A percentile compares a stretch with the other conserved stretches of the same genome.
Evolutionary conservation across 2,329 filamentous ascomycete species (phyloP).

Genomic region (Diatrype stigma): DNA sequence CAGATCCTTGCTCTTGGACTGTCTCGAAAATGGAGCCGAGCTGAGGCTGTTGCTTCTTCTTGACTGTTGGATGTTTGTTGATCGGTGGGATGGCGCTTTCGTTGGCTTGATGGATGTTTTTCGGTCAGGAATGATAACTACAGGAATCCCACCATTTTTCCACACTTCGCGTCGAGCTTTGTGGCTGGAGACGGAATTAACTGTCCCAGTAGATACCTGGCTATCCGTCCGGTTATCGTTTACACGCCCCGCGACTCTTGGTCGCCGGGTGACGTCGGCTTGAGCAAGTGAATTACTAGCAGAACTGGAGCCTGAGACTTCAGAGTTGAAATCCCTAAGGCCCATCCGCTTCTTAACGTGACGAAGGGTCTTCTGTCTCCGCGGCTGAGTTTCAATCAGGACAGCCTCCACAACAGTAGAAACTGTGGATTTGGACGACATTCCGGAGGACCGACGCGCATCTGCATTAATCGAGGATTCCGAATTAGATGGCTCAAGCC

Average conservation of each 20-base stretch:
- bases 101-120: constrained; percentile 48
- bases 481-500: constrained; percentile 32
- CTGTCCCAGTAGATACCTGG: constrained; percentile 43
- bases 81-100: constrained; percentile 53
- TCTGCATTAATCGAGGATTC: constrained; percentile 40
- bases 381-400: constrained; percentile 47
- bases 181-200: constrained; percentile 47
- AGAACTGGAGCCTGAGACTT: constrained; percentile 39
- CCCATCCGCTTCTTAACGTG: constrained; percentile 53
- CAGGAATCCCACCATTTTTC: constrained; percentile 58
- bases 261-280: constrained; percentile 24
- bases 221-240: constrained; percentile 40
- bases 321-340: constrained; percentile 37
- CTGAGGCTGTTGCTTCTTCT: constrained; percentile 49
- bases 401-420: constrained; percentile 57
- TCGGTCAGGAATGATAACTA: constrained; percentile 58
- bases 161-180: constrained; percentile 56
- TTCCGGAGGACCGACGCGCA: constrained; percentile 45
- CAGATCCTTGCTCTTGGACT: constrained; percentile 37
- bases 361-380: constrained; percentile 51
- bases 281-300: constrained; percentile 35
- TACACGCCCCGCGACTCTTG: constrained; percentile 23
- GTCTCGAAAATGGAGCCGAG: constrained; percentile 41
- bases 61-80: constrained; percentile 55
- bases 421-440: constrained; percentile 50